Evolutionary conservation across 805 yeast species (phyloP).

Genomic region (Wickerhamiella parazyma): DNA sequence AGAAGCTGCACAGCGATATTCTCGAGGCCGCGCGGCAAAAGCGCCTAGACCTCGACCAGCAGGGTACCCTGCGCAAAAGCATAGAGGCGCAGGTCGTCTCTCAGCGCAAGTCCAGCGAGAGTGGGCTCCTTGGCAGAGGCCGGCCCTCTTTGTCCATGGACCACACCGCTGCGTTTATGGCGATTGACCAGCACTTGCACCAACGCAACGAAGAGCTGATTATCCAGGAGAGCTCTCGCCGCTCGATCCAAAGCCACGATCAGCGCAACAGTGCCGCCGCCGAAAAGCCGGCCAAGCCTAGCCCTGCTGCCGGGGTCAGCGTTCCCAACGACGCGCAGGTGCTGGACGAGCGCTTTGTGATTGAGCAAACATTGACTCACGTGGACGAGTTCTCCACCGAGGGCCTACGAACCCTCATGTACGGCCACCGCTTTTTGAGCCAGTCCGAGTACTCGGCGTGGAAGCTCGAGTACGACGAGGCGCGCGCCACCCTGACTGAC

Average conservation of each 20-base stretch:
- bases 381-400: conserved; percentile 90
- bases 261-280: not conserved
- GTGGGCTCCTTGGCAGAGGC: conserved; percentile 3
- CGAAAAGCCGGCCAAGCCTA: not conserved
- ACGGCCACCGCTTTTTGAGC: conserved; percentile 62
- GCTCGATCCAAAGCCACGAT: conserved; percentile 10
- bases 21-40: conserved; percentile 47
- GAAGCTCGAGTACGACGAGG: conserved; percentile 53
- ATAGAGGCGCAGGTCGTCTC: conserved; percentile 45
- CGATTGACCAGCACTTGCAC: conserved; percentile 15
- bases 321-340: not conserved
- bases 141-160: conserved; percentile 6
- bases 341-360: conserved; percentile 59
- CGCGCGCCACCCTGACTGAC: conserved; percentile 60
- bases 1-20: conserved; percentile 32
- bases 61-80: conserved; percentile 48
- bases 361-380: conserved; percentile 78
- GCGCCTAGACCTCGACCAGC: conserved; percentile 45
- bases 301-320: not conserved
- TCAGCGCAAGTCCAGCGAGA: conserved; percentile 5
- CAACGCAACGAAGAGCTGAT: conserved; percentile 14
- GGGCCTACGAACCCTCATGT: conserved; percentile 81
- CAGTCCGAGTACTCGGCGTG: conserved; percentile 47
- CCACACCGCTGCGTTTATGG: conserved; percentile 8
- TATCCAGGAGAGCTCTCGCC: conserved; percentile 18